phyloP scores from a whole-genome alignment of 176 grass and related monocot genomes.

The Raddia distichophylla region DNA sequence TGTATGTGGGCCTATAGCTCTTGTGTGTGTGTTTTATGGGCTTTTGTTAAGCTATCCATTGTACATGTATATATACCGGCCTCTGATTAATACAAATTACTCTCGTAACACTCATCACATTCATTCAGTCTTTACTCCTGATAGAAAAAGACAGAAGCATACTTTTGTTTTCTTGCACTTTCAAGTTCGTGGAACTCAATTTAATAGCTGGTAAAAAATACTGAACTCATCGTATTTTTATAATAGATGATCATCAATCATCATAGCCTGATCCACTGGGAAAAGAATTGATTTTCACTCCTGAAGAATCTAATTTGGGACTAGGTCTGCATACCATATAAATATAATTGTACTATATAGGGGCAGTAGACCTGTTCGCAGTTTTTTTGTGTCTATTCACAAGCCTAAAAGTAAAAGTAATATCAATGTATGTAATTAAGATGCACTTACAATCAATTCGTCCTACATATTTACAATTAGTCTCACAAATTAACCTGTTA shows the following conservation, averaged over 20 bases:
- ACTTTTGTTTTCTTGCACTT: not conserved
- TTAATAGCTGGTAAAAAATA: conserved; percentile 4
- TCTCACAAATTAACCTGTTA: not conserved
- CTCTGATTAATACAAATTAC: too few relatives aligned
- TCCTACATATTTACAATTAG: not conserved
- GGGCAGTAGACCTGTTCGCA: not conserved
- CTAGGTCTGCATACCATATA: not conserved
- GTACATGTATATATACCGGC: too few relatives aligned
- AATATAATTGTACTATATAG: not conserved
- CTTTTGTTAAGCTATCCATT: too few relatives aligned
- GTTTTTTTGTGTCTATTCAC: not conserved
- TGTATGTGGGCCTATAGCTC: too few relatives aligned
- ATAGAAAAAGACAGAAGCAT: not conserved
- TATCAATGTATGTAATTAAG: not conserved
- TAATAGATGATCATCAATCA: conserved; percentile 8
- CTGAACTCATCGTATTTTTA: conserved; percentile 6
- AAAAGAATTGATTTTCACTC: not conserved
- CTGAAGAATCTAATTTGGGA: not conserved
- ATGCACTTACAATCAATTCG: not conserved
- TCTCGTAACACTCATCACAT: too few relatives aligned
- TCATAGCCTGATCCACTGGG: not conserved
- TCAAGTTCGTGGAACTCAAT: not conserved
- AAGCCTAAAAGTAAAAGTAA: not conserved
- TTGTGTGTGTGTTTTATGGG: too few relatives aligned
- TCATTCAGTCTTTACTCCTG: too few relatives aligned